These are phyloP conservation scores for Plasmodium relictum DNA, from an alignment of 169 alveolate genomes.

Conservation along the genomic window DNA sequence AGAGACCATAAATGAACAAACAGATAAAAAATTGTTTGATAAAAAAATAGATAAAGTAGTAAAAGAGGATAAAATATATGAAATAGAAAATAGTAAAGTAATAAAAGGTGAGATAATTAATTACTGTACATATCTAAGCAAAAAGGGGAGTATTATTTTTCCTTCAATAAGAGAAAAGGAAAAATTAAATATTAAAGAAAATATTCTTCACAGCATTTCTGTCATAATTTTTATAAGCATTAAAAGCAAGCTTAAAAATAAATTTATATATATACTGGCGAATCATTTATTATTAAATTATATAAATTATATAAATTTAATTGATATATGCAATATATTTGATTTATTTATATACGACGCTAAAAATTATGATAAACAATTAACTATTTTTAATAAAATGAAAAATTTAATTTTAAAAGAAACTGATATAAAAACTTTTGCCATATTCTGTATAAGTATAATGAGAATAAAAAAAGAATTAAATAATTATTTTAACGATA, in stretches of 20 bases:
- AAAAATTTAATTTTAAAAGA: constrained; percentile 37
- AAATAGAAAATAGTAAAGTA: not conserved
- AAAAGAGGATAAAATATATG: not conserved
- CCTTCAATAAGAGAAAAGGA: constrained; percentile 1
- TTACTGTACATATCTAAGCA: not conserved
- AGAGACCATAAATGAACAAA: not conserved
- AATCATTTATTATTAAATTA: constrained; percentile 50
- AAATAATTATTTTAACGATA: constrained; percentile 3
- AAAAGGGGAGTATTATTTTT: not conserved
- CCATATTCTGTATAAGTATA: constrained; percentile 56
- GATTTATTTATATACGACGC: constrained; percentile 33
- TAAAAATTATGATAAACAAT: constrained; percentile 2
- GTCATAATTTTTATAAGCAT: constrained; percentile 48
- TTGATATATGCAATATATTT: constrained; percentile 67
- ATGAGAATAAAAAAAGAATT: constrained; percentile 24
- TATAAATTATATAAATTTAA: constrained; percentile 48
- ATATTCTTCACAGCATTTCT: constrained; percentile 42
- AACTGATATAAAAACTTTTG: constrained; percentile 22
- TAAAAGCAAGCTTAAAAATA: constrained; percentile 23
- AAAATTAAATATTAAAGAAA: constrained; percentile 15
- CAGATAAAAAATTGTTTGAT: not conserved
- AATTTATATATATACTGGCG: constrained; percentile 37
- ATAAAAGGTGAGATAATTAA: constrained; percentile 16
- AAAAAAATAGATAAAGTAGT: not conserved
- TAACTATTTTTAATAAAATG: constrained; percentile 28